phyloP scores from a whole-genome alignment of 768 basidiomycete species.

The Boletus coccyginus region DNA sequence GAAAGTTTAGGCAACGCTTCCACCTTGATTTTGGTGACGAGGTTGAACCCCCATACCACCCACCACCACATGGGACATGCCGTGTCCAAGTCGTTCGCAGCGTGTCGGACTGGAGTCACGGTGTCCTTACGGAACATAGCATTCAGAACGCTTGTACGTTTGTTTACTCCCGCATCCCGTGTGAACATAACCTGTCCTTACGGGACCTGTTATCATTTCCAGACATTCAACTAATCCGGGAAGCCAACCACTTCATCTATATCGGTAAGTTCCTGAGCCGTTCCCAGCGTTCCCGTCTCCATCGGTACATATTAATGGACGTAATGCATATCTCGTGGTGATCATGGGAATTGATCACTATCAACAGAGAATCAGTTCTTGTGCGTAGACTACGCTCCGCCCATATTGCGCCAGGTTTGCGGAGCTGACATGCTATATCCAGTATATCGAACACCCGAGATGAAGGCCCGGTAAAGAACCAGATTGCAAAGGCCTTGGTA shows the following conservation, averaged over 20 bases:
- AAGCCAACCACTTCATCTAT: constrained; percentile 87
- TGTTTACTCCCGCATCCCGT: neutral
- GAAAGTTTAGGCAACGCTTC: constrained; percentile 63
- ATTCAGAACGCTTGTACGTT: constrained; percentile 90
- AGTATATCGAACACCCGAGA: constrained; percentile 75
- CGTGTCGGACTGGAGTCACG: constrained; percentile 93
- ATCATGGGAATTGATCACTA: neutral
- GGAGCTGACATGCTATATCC: constrained; percentile 9
- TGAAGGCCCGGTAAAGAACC: constrained; percentile 72
- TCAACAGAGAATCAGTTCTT: constrained; percentile 79
- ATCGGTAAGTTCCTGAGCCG: constrained; percentile 63
- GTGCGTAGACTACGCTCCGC: constrained; percentile 41
- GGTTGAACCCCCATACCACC: constrained; percentile 40
- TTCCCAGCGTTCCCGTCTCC: neutral
- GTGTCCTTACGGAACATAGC: constrained; percentile 83
- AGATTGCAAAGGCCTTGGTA: constrained; percentile 79
- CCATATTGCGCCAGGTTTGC: neutral
- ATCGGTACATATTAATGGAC: constrained; percentile 10
- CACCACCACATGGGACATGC: constrained; percentile 50
- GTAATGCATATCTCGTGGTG: constrained; percentile 13
- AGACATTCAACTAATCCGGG: constrained; percentile 79
- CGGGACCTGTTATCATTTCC: neutral
- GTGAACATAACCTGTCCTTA: neutral
- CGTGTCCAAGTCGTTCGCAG: constrained; percentile 81
- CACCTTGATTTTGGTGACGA: constrained; percentile 44